Evolutionary conservation across 805 yeast species (phyloP), one percentile per base, ranked within the genome.

Genomic region (Metschnikowia peoriensis): DNA sequence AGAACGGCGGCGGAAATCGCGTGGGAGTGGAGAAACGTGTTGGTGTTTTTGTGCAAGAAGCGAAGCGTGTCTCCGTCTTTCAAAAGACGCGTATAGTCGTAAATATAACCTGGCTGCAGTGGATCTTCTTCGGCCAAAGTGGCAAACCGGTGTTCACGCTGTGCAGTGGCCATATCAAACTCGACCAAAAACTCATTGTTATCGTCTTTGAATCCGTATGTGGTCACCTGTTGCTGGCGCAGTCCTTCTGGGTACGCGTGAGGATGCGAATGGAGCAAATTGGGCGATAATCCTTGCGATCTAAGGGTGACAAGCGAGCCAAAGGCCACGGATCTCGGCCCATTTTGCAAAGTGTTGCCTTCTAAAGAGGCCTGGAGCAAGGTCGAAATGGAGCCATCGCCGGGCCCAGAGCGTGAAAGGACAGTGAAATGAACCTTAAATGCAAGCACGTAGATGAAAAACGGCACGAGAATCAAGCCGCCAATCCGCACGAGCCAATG

Each of bases 241-340:
- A 97, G 89, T 4, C 98, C 98, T 58, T 84, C 90, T 14, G 99
- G 99, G 66, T 85, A 94, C 11, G 79, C 68, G 66, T 88, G 96
- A 15, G 78, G 75, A 66, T 94, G 99, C 0, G 98, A 93, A 67
- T 94, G 99, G 56, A 94, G 72, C 57, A 89, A 77, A 49, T 87
- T 84, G 14, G 89, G 86, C 46, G 88, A 81, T 46, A 86, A 72
- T 2, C 90, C 91, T 60, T 85, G 89, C 28, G 85, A 83, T 63
- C 88, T 78, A 47, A 88, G 58, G 1, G 93, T 85, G 12, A 86
- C 76, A 44, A 70, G 65, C 2, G 92, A 86, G 28, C 86, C 87
- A 59, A 66, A 75, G 2, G 85, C 84, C 28, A 87, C 73, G 44
- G 84, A 81, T 53, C 89, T 66, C 17, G 96, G 92, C 11, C 90